Conservation (phyloP, 176 grass and related monocot genomes). For the Puccinellia tenuiflora region DNA sequence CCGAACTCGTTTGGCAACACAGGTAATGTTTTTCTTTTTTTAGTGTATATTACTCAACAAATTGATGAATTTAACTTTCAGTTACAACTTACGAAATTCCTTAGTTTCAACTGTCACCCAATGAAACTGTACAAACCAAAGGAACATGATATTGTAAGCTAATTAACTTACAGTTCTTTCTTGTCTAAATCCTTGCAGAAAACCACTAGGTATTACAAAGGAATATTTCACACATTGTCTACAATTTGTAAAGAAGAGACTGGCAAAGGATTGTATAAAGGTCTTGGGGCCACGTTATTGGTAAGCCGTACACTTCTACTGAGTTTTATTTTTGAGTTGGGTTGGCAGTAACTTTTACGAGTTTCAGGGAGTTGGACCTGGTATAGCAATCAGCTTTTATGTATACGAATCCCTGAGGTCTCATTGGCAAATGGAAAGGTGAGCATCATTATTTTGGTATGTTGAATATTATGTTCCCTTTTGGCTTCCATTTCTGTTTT, state of each 20-base stretch:
- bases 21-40: conserved; percentile 40
- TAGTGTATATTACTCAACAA: background rate
- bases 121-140: background rate
- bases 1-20: conserved; percentile 81
- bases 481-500: background rate
- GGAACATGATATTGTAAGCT: background rate
- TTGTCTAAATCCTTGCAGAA: conserved; percentile 43
- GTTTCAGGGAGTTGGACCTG: conserved; percentile 90
- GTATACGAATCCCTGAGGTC: conserved; percentile 89
- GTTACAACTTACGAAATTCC: background rate
- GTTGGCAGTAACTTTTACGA: conserved; percentile 28
- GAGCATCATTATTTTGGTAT: conserved; percentile 18
- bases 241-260: conserved; percentile 94
- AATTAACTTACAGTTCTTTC: background rate
- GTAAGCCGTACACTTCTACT: conserved; percentile 39
- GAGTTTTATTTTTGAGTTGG: conserved; percentile 21
- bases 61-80: background rate
- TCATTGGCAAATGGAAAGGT: conserved; percentile 87
- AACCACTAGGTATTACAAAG: conserved; percentile 84
- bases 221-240: conserved; percentile 71
- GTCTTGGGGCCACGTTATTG: conserved; percentile 88
- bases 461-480: background rate
- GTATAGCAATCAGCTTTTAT: conserved; percentile 95
- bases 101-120: background rate
- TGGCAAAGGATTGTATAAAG: conserved; percentile 80